phyloP scores from a whole-genome alignment of 192 early-diverging fungal genomes.

The Coemansia sp. region DNA sequence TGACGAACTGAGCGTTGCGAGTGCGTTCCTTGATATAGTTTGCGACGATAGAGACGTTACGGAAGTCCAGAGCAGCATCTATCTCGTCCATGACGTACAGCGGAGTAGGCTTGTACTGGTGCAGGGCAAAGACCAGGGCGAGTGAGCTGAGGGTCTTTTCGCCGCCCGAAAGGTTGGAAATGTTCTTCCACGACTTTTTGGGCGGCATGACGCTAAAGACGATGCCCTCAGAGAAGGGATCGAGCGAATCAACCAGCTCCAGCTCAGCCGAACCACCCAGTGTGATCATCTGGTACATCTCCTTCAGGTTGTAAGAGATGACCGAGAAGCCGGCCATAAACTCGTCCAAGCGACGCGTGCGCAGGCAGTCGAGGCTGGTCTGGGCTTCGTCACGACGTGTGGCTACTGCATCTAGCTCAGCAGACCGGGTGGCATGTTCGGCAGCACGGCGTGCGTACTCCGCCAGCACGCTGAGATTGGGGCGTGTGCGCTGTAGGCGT shows the following conservation, averaged over 20 bases:
- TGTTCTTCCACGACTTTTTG: slow-evolving; percentile 99
- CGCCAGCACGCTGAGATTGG: slow-evolving; percentile 84
- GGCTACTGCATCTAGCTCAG: slow-evolving; percentile 79
- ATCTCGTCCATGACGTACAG: slow-evolving; percentile 99
- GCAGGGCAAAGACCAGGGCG: slow-evolving; percentile 97
- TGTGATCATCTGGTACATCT: slow-evolving; percentile 99
- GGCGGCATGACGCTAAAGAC: slow-evolving; percentile 99
- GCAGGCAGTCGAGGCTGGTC: slow-evolving; percentile 71
- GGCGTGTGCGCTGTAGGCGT: slow-evolving; percentile 58
- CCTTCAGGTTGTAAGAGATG: slow-evolving; percentile 95
- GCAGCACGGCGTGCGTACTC: slow-evolving; percentile 84
- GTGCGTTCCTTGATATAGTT: slow-evolving; percentile 99
- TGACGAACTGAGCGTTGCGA: slow-evolving; percentile 97
- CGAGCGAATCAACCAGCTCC: slow-evolving; percentile 92
- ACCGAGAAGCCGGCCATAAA: slow-evolving; percentile 95
- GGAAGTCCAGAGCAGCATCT: slow-evolving; percentile 97
- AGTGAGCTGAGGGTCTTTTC: slow-evolving; percentile 99
- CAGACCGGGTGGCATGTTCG: slow-evolving; percentile 69
- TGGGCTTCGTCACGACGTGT: slow-evolving; percentile 74
- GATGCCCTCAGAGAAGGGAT: slow-evolving; percentile 99
- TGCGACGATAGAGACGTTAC: slow-evolving; percentile 98
- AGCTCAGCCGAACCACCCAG: slow-evolving; percentile 98
- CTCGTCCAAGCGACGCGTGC: slow-evolving; percentile 80
- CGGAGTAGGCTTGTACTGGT: slow-evolving; percentile 99
- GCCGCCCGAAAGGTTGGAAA: slow-evolving; percentile 97